Evolutionary conservation across 2,329 filamentous ascomycete species (phyloP).

Genomic region (Verticillium alfalfae): DNA sequence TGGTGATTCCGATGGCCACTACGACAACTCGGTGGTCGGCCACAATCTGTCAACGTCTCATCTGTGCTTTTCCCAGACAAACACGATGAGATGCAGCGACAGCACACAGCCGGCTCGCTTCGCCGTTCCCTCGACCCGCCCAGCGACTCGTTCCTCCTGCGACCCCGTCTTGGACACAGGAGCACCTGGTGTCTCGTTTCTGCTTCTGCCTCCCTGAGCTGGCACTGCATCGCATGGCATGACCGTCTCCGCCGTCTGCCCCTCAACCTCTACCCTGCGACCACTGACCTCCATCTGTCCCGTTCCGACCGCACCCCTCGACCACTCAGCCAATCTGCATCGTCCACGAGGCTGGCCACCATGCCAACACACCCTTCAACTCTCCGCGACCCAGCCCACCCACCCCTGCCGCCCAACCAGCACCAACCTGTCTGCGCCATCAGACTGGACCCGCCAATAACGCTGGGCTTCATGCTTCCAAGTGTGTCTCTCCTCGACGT

Average conservation of each 20-base stretch:
- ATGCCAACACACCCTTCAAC: conserved; percentile 13
- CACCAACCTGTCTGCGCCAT: conserved; percentile 2
- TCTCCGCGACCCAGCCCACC: conserved; percentile 5
- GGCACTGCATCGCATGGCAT: conserved; percentile 5
- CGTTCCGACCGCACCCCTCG: conserved; percentile 3
- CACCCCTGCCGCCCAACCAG: conserved; percentile 4
- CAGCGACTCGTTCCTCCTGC: background rate
- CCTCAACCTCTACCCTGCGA: background rate
- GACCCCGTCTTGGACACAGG: background rate
- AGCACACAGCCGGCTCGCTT: background rate
- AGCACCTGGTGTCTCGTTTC: background rate
- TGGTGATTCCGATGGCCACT: background rate
- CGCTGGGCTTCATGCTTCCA: background rate
- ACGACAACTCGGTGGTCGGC: background rate
- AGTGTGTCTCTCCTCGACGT: background rate
- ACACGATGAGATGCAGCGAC: background rate
- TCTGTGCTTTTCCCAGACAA: background rate
- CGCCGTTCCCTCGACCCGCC: background rate
- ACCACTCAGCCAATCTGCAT: conserved; percentile 12
- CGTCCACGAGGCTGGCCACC: conserved; percentile 13
- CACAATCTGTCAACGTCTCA: background rate
- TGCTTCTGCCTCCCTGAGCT: background rate
- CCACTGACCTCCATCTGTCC: conserved; percentile 1
- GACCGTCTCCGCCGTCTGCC: background rate
- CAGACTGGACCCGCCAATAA: background rate